Evolutionary conservation across 768 basidiomycete genomes (phyloP).

Genomic region (Russula vinacea): DNA sequence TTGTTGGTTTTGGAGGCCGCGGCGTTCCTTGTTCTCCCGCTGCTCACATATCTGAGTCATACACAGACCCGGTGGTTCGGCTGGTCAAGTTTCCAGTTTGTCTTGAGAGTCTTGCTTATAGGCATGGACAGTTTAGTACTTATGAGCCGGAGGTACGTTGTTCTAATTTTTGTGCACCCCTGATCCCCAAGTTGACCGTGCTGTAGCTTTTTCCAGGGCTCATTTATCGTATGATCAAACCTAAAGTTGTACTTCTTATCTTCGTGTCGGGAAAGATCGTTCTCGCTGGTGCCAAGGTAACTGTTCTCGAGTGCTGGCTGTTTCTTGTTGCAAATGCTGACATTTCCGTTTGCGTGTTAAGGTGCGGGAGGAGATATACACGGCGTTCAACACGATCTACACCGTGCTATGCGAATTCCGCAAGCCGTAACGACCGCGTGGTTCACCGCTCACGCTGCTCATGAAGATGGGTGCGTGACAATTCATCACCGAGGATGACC

Average conservation of each 20-base stretch:
- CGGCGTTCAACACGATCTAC: conserved; percentile 99
- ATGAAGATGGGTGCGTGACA: conserved; percentile 63
- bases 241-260: conserved; percentile 96
- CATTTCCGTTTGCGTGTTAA: conserved; percentile 43
- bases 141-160: conserved; percentile 91
- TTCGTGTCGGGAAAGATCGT: conserved; percentile 99
- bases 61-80: conserved; percentile 63
- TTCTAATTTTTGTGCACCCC: background rate
- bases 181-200: background rate
- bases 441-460: conserved; percentile 49
- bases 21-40: conserved; percentile 46
- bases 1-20: conserved; percentile 60
- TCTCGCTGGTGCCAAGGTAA: conserved; percentile 97
- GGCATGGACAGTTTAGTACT: conserved; percentile 95
- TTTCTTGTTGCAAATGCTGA: conserved; percentile 37
- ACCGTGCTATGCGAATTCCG: conserved; percentile 95
- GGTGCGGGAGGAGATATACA: conserved; percentile 99
- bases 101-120: conserved; percentile 94
- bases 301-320: conserved; percentile 25
- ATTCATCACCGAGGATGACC: conserved; percentile 83
- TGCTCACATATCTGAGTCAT: conserved; percentile 66
- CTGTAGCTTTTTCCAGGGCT: conserved; percentile 92
- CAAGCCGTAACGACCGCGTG: conserved; percentile 56
- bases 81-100: conserved; percentile 99
- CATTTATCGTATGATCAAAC: conserved; percentile 99